Percentiles rank a stretch among this genome's conserved stretches.
Evolutionary conservation across 345 rosid species (phyloP).

Genomic region (Eucalyptus sp.): DNA sequence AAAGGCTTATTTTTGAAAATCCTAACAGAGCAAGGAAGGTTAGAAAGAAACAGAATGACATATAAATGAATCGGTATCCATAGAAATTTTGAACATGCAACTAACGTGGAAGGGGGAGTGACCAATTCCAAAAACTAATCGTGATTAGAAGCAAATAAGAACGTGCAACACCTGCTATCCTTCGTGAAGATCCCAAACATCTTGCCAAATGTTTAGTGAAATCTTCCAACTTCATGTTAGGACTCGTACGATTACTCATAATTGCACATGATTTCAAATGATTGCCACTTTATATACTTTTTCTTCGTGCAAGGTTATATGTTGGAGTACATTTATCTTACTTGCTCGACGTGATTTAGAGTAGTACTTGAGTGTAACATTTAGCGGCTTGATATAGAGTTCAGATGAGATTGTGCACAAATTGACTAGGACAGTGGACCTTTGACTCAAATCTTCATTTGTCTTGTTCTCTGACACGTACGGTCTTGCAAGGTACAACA

Average conservation of each 20-base stretch:
- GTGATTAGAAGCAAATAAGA: accelerated
- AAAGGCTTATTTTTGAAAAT: too few species aligned
- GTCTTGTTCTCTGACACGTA: too few species aligned
- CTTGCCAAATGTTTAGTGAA: background rate
- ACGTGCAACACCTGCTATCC: too few species aligned
- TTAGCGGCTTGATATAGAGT: too few species aligned
- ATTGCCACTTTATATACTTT: background rate
- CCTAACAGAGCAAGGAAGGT: background rate
- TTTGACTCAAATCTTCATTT: too few species aligned
- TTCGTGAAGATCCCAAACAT: background rate
- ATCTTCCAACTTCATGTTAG: background rate
- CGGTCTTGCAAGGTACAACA: too few species aligned
- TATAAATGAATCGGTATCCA: background rate
- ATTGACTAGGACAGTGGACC: too few species aligned
- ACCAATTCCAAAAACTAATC: background rate
- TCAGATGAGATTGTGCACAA: too few species aligned
- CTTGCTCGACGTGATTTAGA: background rate
- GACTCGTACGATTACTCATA: background rate
- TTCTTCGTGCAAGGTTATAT: too few species aligned
- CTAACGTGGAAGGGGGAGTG: accelerated
- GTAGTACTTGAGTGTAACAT: background rate
- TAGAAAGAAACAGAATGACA: background rate
- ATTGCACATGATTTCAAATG: too few species aligned
- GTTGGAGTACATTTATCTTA: background rate
- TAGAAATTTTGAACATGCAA: background rate